Percentiles rank a stretch among this genome's conserved stretches.
Evolutionary conservation across 176 grass and related monocot species (phyloP).

Genomic region (Bothriochloa decipiens): DNA sequence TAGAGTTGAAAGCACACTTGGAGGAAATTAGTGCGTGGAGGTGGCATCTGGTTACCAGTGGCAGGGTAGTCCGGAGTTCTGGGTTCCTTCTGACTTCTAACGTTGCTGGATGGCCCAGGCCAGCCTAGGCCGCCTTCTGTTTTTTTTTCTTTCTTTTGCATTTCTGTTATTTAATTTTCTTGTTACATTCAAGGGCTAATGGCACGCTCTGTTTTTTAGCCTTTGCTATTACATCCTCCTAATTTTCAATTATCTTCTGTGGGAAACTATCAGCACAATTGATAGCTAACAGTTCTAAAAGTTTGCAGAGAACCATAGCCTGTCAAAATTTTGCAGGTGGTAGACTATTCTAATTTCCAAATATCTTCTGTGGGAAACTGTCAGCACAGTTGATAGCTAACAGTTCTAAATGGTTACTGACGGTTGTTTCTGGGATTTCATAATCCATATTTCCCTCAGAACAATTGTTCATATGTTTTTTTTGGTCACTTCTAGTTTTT

Average conservation of each 20-base stretch:
- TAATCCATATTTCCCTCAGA: neutral
- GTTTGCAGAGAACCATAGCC: neutral
- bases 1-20: neutral
- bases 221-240: neutral
- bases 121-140: neutral
- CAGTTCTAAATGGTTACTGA: neutral
- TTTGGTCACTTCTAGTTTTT: conserved; percentile 7
- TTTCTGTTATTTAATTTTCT: neutral
- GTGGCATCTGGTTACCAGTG: neutral
- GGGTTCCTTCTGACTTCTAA: neutral
- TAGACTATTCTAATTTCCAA: neutral
- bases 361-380: neutral
- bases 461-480: neutral
- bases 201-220: neutral
- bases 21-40: neutral
- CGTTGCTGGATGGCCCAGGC: no score
- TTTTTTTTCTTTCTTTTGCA: neutral
- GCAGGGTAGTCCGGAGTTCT: neutral
- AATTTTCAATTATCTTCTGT: neutral
- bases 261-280: neutral
- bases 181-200: neutral
- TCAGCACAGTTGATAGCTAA: neutral
- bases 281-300: neutral
- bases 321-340: neutral
- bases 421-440: neutral